These are phyloP conservation scores for Neofusicoccum ribis DNA, from an alignment of 2,329 filamentous ascomycete genomes.

Conservation along the genomic window DNA sequence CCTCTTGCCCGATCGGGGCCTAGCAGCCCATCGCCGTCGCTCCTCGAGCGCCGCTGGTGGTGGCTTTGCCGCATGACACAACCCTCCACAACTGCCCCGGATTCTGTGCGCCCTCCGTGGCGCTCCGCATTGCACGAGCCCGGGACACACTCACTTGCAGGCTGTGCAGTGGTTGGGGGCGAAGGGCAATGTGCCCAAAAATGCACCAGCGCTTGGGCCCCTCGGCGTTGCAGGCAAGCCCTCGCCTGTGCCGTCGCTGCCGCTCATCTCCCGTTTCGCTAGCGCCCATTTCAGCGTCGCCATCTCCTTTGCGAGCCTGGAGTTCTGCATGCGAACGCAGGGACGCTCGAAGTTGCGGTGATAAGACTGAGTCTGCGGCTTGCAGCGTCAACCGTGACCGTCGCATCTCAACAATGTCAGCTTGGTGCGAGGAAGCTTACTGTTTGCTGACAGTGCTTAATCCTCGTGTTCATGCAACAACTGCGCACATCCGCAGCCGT, in stretches of 20 bases:
- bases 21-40: neutral
- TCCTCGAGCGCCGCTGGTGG: neutral
- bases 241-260: neutral
- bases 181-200: neutral
- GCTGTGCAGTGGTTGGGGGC: neutral
- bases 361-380: neutral
- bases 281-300: neutral
- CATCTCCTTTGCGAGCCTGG: neutral
- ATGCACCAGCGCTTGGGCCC: neutral
- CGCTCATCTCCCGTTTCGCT: conserved; percentile 3
- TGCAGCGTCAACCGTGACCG: neutral
- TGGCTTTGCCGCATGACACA: conserved; percentile 13
- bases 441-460: neutral
- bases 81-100: neutral
- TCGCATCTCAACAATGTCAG: neutral
- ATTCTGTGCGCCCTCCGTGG: neutral
- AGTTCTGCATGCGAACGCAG: too few species aligned
- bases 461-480: neutral
- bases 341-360: neutral
- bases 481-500: neutral
- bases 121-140: neutral
- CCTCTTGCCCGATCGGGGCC: neutral
- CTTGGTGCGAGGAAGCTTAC: neutral
- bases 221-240: neutral
- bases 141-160: neutral